Evolutionary conservation across 2,329 filamentous ascomycete species (phyloP).

Genomic region (Westerdykella ornata): DNA sequence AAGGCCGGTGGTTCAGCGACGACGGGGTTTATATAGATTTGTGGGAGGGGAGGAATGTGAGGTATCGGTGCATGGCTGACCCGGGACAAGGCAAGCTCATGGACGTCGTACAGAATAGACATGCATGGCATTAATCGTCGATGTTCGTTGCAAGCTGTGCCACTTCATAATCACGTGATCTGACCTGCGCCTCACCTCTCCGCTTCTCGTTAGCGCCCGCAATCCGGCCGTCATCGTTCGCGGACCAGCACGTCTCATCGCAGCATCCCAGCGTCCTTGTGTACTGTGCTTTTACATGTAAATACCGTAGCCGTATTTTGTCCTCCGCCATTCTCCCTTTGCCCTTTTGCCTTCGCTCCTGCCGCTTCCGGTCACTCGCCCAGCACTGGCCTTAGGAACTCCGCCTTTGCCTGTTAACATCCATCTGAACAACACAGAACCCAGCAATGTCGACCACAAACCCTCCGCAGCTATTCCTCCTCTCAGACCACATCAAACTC

Average conservation of each 20-base stretch:
- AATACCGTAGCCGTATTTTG: no score
- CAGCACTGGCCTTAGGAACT: slow-evolving; percentile 1
- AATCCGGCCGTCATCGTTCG: no score
- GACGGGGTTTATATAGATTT: slow-evolving; percentile 9
- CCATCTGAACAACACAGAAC: slow-evolving; percentile 2
- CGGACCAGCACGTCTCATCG: no score
- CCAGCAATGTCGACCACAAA: slow-evolving; percentile 42
- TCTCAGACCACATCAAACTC: slow-evolving; percentile 95
- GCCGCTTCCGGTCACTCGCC: slow-evolving; percentile 3
- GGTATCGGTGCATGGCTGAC: slow-evolving; percentile 19
- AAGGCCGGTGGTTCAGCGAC: slow-evolving; percentile 2
- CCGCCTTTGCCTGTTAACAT: slow-evolving; percentile 2
- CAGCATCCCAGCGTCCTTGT: no score
- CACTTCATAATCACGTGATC: no score
- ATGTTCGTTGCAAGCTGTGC: no score
- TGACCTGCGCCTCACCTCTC: no score
- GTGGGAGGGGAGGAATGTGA: slow-evolving; percentile 1
- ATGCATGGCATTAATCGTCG: not conserved
- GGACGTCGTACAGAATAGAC: slow-evolving; percentile 18
- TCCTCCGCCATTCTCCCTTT: not conserved
- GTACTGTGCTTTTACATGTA: no score
- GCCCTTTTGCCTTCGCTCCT: slow-evolving; percentile 3
- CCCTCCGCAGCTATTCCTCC: slow-evolving; percentile 73
- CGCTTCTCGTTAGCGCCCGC: no score
- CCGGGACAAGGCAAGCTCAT: slow-evolving; percentile 6